Evolutionary conservation across 192 early-diverging fungal species (phyloP).

Genomic region (Backusella luteola): DNA sequence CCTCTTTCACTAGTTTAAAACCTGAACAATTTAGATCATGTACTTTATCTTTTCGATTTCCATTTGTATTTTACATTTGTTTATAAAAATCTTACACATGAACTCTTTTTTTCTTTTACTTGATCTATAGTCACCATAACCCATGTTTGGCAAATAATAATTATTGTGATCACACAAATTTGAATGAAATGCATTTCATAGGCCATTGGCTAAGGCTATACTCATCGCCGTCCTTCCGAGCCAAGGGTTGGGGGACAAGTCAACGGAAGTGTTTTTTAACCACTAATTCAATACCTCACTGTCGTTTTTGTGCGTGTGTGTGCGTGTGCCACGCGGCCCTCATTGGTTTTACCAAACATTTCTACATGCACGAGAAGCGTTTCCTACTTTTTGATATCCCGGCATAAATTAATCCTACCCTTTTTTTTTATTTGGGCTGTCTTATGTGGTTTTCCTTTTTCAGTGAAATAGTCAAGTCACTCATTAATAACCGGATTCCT

Average conservation of each 20-base stretch:
- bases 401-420: not conserved
- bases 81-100: not conserved
- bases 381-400: conserved; percentile 4
- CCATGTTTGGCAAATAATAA: not conserved
- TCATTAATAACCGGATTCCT: not conserved
- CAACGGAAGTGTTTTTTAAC: not conserved
- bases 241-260: not conserved
- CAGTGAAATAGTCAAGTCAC: not conserved
- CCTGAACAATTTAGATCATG: not conserved
- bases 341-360: not conserved
- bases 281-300: not conserved
- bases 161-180: conserved; percentile 4
- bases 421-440: not conserved
- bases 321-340: conserved; percentile 1
- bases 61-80: not conserved
- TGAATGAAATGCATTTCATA: not conserved
- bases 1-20: conserved; percentile 4
- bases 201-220: not conserved
- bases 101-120: not conserved
- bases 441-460: not conserved
- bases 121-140: not conserved
- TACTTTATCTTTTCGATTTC: not conserved
- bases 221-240: not conserved
- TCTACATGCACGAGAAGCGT: not conserved
- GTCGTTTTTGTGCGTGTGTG: not conserved